Conservation (phyloP, 1,284 basidiomycete species). For the Malassezia vespertilionis region DNA sequence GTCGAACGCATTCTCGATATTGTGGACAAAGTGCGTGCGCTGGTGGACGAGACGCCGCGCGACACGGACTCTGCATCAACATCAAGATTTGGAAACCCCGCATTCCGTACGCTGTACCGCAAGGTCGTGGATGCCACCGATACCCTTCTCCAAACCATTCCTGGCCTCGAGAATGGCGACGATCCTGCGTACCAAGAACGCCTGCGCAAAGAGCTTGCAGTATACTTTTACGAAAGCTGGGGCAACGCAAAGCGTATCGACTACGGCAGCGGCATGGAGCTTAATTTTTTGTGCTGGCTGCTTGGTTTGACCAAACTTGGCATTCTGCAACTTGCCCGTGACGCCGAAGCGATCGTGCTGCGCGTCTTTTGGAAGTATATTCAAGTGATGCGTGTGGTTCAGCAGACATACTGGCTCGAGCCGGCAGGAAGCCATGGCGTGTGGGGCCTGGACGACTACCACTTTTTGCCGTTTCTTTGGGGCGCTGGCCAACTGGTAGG, state of each 20-base stretch:
- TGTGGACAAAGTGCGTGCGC: slow-evolving; percentile 20
- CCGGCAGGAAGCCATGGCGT: slow-evolving; percentile 96
- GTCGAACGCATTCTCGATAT: slow-evolving; percentile 54
- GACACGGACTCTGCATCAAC: slow-evolving; percentile 65
- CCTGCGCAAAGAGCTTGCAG: slow-evolving; percentile 48
- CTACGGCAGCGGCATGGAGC: slow-evolving; percentile 97
- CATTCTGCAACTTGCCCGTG: slow-evolving; percentile 55
- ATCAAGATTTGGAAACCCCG: slow-evolving; percentile 93
- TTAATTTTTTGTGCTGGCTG: slow-evolving; percentile 96
- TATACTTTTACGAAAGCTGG: slow-evolving; percentile 80
- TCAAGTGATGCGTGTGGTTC: slow-evolving; percentile 69
- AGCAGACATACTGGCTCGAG: slow-evolving; percentile 93
- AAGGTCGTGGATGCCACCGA: slow-evolving; percentile 59
- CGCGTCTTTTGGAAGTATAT: slow-evolving; percentile 68
- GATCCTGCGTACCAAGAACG: slow-evolving; percentile 5
- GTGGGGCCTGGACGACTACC: slow-evolving; percentile 96
- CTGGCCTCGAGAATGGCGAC: slow-evolving; percentile 43
- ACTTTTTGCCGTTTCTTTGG: slow-evolving; percentile 87
- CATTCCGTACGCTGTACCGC: slow-evolving; percentile 84
- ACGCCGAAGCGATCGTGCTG: slow-evolving; percentile 68
- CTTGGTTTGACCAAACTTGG: slow-evolving; percentile 69
- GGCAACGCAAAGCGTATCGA: slow-evolving; percentile 85
- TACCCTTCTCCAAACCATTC: slow-evolving; percentile 19
- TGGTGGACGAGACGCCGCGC: slow-evolving; percentile 62
- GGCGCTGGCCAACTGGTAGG: slow-evolving; percentile 72